Conservation (phyloP, 352 stramenopile species). For the Phytophthora foliorum region DNA sequence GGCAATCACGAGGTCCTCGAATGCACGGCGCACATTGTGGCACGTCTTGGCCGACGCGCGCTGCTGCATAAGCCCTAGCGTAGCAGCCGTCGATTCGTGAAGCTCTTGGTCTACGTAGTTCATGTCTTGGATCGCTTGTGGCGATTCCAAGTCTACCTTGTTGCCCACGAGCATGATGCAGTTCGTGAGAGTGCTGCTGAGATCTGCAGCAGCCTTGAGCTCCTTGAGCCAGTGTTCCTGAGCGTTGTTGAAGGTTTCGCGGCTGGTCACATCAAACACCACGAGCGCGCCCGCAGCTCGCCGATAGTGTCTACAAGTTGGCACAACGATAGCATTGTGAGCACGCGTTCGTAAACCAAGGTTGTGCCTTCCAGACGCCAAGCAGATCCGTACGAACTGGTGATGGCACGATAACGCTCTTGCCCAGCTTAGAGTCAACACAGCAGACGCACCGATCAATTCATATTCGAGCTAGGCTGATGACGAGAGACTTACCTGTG, state of each 20-base stretch:
- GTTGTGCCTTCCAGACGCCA: neutral
- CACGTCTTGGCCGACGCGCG: slow-evolving; percentile 80
- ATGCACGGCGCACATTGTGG: slow-evolving; percentile 69
- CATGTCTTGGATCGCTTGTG: slow-evolving; percentile 7
- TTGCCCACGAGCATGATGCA: slow-evolving; percentile 88
- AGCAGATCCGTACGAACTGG: slow-evolving; percentile 64
- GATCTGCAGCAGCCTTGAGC: slow-evolving; percentile 68
- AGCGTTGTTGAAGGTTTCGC: slow-evolving; percentile 73
- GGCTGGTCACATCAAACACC: slow-evolving; percentile 83
- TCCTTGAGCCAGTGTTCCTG: slow-evolving; percentile 81
- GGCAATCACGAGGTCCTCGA: slow-evolving; percentile 77
- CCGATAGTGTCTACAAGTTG: slow-evolving; percentile 67
- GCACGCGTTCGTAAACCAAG: neutral
- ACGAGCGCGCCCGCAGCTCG: slow-evolving; percentile 76
- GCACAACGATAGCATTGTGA: neutral
- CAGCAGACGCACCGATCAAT: neutral
- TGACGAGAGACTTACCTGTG: slow-evolving; percentile 47
- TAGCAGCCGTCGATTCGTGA: slow-evolving; percentile 51
- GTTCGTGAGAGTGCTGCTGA: slow-evolving; percentile 67
- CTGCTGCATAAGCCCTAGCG: slow-evolving; percentile 58
- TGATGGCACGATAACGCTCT: slow-evolving; percentile 87
- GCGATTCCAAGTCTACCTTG: slow-evolving; percentile 68
- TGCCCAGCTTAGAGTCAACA: too few relatives aligned
- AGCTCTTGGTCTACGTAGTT: slow-evolving; percentile 46
- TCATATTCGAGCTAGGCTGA: neutral